Conservation (phyloP, 805 yeast genomes). For the Metahyphopichia silvanorum region DNA sequence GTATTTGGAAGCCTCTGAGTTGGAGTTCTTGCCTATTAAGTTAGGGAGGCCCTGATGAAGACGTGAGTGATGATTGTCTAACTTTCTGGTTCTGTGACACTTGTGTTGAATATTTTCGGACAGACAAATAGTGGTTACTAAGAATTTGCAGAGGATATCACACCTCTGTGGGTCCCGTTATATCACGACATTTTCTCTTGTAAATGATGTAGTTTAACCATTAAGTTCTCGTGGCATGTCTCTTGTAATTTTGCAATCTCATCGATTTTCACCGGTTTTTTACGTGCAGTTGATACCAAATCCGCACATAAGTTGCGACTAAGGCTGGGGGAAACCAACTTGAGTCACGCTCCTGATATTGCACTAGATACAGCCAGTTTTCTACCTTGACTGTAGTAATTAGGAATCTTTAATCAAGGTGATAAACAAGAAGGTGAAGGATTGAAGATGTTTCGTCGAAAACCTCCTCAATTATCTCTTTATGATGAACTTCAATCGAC, state of each 20-base stretch:
- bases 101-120: slow-evolving; percentile 32
- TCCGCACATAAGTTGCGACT: too few relatives aligned
- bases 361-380: too few relatives aligned
- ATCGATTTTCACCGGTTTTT: not conserved
- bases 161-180: slow-evolving; percentile 44
- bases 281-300: too few relatives aligned
- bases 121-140: slow-evolving; percentile 38
- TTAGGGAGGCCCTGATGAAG: slow-evolving; percentile 28
- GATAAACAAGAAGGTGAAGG: too few relatives aligned
- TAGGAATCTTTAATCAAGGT: too few relatives aligned
- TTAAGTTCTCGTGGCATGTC: not conserved
- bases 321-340: too few relatives aligned
- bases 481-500: slow-evolving; percentile 56
- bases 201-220: not conserved
- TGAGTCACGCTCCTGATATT: too few relatives aligned
- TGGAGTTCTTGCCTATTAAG: slow-evolving; percentile 34
- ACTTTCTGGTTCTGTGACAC: slow-evolving; percentile 10
- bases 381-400: too few relatives aligned
- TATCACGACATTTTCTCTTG: slow-evolving; percentile 29
- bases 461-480: slow-evolving; percentile 50
- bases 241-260: not conserved
- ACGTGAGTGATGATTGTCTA: slow-evolving; percentile 7
- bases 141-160: slow-evolving; percentile 36
- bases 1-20: too few relatives aligned
- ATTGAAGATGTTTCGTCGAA: slow-evolving; percentile 48